Evolutionary conservation across 2,329 filamentous ascomycete genomes (phyloP).

Genomic region (Xylaria sp.): DNA sequence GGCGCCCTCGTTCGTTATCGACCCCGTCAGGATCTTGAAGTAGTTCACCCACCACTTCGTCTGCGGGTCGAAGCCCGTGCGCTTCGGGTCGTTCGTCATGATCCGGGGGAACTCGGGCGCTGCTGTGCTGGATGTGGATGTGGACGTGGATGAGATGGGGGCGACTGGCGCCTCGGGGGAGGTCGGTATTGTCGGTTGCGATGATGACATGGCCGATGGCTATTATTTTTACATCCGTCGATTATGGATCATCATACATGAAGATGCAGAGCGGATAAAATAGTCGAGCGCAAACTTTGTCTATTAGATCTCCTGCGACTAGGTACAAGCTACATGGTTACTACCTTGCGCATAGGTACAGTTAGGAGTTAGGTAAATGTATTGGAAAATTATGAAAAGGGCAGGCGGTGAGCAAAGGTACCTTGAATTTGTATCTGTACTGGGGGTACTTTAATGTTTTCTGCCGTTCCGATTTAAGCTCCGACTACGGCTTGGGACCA

Average conservation of each 20-base stretch:
- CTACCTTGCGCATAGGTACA: too few species aligned
- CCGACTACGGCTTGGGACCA: slow-evolving; percentile 41
- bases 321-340: background rate
- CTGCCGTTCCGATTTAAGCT: slow-evolving; percentile 33
- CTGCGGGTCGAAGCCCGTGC: slow-evolving; percentile 71
- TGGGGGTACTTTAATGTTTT: background rate
- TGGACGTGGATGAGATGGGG: slow-evolving; percentile 13
- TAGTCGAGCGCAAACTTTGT: background rate
- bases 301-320: background rate
- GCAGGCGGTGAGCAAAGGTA: slow-evolving; percentile 35
- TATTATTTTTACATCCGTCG: background rate
- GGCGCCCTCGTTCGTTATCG: slow-evolving; percentile 73
- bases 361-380: background rate
- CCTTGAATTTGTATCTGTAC: background rate
- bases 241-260: background rate
- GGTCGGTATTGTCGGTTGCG: slow-evolving; percentile 35
- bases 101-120: slow-evolving; percentile 46
- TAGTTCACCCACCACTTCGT: slow-evolving; percentile 80
- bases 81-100: slow-evolving; percentile 66
- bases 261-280: background rate
- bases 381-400: background rate
- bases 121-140: slow-evolving; percentile 19
- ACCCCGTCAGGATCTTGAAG: slow-evolving; percentile 82
- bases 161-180: slow-evolving; percentile 24
- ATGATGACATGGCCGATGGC: slow-evolving; percentile 30